Base-by-base conservation (phyloP, 1,284 basidiomycete species). In the Moniliella sp. region DNA sequence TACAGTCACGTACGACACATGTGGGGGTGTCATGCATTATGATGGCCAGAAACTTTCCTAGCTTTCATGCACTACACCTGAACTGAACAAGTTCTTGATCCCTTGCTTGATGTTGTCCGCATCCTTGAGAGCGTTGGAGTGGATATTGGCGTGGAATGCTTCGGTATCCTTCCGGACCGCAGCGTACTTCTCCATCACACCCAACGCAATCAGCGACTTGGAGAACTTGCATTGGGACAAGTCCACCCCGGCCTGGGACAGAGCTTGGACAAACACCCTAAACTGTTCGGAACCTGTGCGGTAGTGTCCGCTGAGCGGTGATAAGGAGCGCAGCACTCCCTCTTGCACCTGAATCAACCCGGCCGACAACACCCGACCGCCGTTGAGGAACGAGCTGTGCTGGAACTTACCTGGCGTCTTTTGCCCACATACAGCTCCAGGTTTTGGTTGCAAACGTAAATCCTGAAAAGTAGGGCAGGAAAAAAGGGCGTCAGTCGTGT, bases 371-470 rank as follows among this genome's bases (percentile, higher is more conserved):
- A 48, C 1, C 48, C 27, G 3, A n/a, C n/a, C 47, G 42, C 8
- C 50, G 46, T 5, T 21, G 15, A 53, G 38, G 44, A 53, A 53
- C 18, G 36, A 40, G 4, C 44, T 46, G 28, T 53, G 50, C 25
- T 53, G 50, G 17, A 53, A 53, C 19, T 46, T 49, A 21, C 50
- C 50, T 10, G 46, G 50, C 34, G 45, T 40, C 34, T 53, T 53
- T 50, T 34, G 17, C 50, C 50, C 25, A 53, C 28, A 29, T 47
- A 53, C 12, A 53, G 35, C 33, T 53, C 48, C 19, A 41, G 40
- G n/a, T 47, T 37, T 12, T 41, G 40, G 33, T 49, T 50, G 35
- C 43, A 43, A 26, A 53, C 50, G 32, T 51, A 53, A 37, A 53
- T 50, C 45, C 42, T 44, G 4, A 43, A 45, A 31, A 45, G 42